Percentiles rank a stretch among this genome's conserved stretches.
Evolutionary conservation across 1,284 basidiomycete genomes (phyloP).

Genomic region (Pseudozyma tsukubaensis): DNA sequence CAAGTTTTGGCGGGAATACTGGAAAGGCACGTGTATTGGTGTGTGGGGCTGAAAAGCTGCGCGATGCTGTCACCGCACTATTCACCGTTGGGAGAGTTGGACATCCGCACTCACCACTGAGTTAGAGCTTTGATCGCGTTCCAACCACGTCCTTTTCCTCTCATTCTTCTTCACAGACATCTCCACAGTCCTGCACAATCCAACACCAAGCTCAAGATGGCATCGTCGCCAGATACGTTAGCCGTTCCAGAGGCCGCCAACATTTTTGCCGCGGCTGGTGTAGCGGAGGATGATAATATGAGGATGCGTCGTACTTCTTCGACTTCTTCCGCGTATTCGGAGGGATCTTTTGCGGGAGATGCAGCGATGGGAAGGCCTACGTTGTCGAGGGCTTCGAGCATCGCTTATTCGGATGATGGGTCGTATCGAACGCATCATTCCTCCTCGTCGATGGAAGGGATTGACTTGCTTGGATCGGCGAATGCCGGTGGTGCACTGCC

Average conservation of each 20-base stretch:
- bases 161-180: background rate
- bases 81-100: no score
- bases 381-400: slow-evolving; percentile 38
- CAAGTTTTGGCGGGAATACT: background rate
- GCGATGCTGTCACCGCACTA: slow-evolving; percentile 35
- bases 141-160: background rate
- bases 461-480: slow-evolving; percentile 35
- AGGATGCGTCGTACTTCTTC: slow-evolving; percentile 33
- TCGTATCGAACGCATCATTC: slow-evolving; percentile 24
- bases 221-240: slow-evolving; percentile 8
- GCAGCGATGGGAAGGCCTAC: slow-evolving; percentile 12
- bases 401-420: slow-evolving; percentile 40
- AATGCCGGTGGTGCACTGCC: slow-evolving; percentile 16
- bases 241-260: slow-evolving; percentile 16
- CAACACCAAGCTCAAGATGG: no score
- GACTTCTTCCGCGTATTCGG: slow-evolving; percentile 21
- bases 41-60: slow-evolving; percentile 31
- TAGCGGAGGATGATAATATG: background rate
- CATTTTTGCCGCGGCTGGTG: background rate
- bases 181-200: background rate
- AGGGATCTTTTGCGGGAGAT: slow-evolving; percentile 13
- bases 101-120: background rate
- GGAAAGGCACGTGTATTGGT: background rate
- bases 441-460: slow-evolving; percentile 36
- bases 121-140: slow-evolving; percentile 9